A percentile compares a stretch with the other conserved stretches of the same genome.
Evolutionary conservation across 139 green algal genomes (phyloP).

Genomic region (Dunaliella sp.): DNA sequence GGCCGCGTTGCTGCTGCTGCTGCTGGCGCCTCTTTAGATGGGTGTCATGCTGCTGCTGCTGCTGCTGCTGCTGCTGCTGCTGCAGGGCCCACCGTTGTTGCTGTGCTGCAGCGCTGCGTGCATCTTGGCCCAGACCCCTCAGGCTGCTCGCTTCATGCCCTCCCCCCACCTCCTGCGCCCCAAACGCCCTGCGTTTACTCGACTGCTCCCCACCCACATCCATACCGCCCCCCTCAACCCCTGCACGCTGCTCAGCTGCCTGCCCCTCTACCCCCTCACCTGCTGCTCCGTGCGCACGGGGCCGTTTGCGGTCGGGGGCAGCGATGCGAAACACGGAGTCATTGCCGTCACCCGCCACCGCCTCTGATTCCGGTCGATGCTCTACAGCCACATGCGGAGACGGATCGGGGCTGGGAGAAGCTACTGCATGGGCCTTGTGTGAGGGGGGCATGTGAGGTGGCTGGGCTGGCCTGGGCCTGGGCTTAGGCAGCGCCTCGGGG

Average conservation of each 20-base stretch:
- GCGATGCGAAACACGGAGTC: not conserved
- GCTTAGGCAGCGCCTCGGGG: not conserved
- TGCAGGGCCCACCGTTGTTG: not conserved
- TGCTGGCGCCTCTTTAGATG: not conserved
- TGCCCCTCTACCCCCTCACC: not conserved
- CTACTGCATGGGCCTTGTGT: not conserved
- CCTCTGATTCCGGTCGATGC: no score
- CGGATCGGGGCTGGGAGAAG: not conserved
- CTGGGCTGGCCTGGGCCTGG: not conserved
- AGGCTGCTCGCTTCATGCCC: not conserved
- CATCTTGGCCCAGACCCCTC: not conserved
- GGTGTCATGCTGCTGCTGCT: not conserved
- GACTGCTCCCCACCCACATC: not conserved
- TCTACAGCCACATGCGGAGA: not conserved
- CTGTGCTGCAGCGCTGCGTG: not conserved
- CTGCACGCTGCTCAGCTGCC: no score
- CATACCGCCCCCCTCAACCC: not conserved
- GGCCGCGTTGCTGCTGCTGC: not conserved
- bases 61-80: not conserved
- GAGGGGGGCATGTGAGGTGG: not conserved
- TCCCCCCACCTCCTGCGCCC: not conserved
- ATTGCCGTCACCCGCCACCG: no score
- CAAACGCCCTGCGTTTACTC: not conserved
- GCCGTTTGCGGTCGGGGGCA: not conserved
- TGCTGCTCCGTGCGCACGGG: not conserved